These are phyloP conservation scores for Trichoderma sp. DNA, from an alignment of 2,329 filamentous ascomycete genomes.

Conservation along the genomic window DNA sequence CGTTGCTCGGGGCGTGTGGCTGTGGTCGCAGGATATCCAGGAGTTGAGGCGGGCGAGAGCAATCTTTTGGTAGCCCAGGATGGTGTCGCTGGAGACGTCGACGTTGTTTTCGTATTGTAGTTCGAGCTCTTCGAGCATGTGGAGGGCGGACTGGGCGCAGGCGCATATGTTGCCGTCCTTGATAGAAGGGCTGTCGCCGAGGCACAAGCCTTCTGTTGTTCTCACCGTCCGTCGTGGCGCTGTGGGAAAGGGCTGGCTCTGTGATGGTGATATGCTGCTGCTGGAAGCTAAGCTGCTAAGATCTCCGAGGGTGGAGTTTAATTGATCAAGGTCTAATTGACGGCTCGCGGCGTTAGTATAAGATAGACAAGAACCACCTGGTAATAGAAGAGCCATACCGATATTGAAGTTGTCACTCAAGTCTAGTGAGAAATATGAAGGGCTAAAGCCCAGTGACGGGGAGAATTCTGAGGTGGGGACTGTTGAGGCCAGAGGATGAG, in stretches of 20 bases:
- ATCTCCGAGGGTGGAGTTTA: neutral
- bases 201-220: neutral
- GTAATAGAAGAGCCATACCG: neutral
- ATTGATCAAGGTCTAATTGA: slow-evolving; percentile 1
- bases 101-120: neutral
- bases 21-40: slow-evolving; percentile 10
- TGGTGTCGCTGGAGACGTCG: neutral
- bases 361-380: neutral
- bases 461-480: neutral
- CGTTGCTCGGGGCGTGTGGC: slow-evolving; percentile 6
- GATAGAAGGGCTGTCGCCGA: neutral
- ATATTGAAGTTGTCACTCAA: neutral
- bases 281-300: slow-evolving; percentile 9
- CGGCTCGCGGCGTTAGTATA: neutral
- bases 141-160: slow-evolving; percentile 8
- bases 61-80: slow-evolving; percentile 10
- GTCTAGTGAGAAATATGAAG: slow-evolving; percentile 5
- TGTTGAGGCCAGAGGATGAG: neutral
- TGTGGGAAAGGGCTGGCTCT: neutral
- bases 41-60: slow-evolving; percentile 2
- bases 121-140: slow-evolving; percentile 16
- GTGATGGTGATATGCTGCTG: slow-evolving; percentile 3
- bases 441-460: neutral
- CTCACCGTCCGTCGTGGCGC: neutral
- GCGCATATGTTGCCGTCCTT: neutral